Evolutionary conservation across 768 basidiomycete genomes (phyloP).

Genomic region (Peribolospora baueri): DNA sequence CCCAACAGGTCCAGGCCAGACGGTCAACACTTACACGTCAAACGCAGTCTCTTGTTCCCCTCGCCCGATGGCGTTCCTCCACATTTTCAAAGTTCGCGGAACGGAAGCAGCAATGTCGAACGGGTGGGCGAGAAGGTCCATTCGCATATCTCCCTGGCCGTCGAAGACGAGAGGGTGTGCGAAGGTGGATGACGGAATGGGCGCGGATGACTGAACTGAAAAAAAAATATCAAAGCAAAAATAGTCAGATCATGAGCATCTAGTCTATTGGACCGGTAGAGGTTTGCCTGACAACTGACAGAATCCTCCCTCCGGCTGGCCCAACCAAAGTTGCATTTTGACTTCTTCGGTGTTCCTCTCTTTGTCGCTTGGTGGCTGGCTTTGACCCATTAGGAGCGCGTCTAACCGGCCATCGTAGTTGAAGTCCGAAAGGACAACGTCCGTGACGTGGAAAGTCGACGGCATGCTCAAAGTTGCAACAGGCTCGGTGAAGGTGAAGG

Average conservation of each 20-base stretch:
- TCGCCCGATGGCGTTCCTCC: constrained; percentile 57
- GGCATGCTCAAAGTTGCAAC: constrained; percentile 7
- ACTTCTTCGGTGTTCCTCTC: constrained; percentile 23
- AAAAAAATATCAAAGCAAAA: neutral
- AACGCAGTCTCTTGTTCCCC: constrained; percentile 34
- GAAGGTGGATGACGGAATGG: constrained; percentile 36
- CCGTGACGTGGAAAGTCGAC: constrained; percentile 29
- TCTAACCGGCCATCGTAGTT: constrained; percentile 80
- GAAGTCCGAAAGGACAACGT: constrained; percentile 80
- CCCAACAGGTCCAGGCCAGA: too few relatives aligned
- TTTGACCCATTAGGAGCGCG: constrained; percentile 59
- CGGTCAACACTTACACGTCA: constrained; percentile 31
- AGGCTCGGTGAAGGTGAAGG: neutral
- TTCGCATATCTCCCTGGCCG: constrained; percentile 62
- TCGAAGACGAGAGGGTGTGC: constrained; percentile 73
- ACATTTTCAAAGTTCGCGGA: constrained; percentile 32
- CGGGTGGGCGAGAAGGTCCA: constrained; percentile 54
- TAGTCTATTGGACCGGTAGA: neutral
- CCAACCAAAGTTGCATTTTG: constrained; percentile 46
- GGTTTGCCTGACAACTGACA: constrained; percentile 2
- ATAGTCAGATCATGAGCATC: neutral
- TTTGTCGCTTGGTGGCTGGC: constrained; percentile 24
- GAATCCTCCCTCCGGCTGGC: constrained; percentile 20
- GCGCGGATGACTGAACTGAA: constrained; percentile 1
- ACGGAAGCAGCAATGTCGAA: constrained; percentile 20